Base-by-base conservation (phyloP, 192 early-diverging fungal genomes). In the Chytriomyces sp. region DNA sequence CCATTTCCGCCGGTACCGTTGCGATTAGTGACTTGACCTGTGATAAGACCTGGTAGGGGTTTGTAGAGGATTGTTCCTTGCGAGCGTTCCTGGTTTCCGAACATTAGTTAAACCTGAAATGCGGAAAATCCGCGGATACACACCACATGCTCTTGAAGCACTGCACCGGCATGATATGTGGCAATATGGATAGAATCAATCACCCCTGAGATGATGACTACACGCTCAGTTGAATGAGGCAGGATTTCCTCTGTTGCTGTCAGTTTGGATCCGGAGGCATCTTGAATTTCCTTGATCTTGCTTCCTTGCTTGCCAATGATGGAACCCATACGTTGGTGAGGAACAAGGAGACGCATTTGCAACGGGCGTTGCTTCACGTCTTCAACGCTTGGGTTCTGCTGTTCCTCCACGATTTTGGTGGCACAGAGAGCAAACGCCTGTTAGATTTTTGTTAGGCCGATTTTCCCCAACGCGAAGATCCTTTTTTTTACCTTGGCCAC, bases 251-350 rank as follows among this genome's bases (percentile, higher is more conserved):
- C 95, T 62, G 91, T 88, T 5, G 96, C 92, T 33, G 88, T 89
- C 80, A 98, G 87, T 39, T 91, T 89, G 8, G 91, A 92, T 38
- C 90, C 88, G 19, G 93, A 94, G 17, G 85, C 78, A 52, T 96
- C 92, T 82, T 98, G 96, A 60, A 99, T 93, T 74, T 95, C 91
- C 84, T 95, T 97, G 79, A 99, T 98, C 82, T 93, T 94, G 66
- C 85, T 73, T 55, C 96, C 96, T 75, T 89, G 89, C 70, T 95
- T 93, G 39, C 97, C 97, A 80, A 99, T 97, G 67, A 99, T 86
- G 59, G 90, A 75, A 12, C 84, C 84, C 77, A 99, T 95, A 52
- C 92, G 80, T 70, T 89, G 86, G 79, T 95, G 90, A 28, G 96
- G 93, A 71, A 99, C 93, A 72, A 99, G 85, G 22, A 99, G 78